Base-by-base conservation (phyloP, 2,329 filamentous ascomycete species). In the Paracoccidioides brasiliensis region DNA sequence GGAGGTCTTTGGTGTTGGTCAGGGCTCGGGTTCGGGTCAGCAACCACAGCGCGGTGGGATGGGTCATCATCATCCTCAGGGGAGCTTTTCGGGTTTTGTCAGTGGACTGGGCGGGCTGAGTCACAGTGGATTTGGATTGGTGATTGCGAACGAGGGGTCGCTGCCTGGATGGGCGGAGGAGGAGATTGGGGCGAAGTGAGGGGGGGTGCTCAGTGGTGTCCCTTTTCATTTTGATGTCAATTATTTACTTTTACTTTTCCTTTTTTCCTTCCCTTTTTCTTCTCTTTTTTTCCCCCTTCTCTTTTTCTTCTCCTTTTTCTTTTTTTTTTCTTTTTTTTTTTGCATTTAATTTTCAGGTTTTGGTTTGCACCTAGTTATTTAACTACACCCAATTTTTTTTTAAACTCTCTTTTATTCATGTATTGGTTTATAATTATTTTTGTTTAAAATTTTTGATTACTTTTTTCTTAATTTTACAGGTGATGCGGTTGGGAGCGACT, bases 81-180 rank as follows among this genome's bases (percentile, higher is more conserved):
- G 69, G 60, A 80, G 77, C 55, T 82, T 82, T 61, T 79, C 77
- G 9, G 79, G 80, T 63, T 75, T 83, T 62, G 78, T 77, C 58
- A 78, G 78, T 38, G 80, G 78, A 5, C 74, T 83, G 22, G 78
- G 79, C 57, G 80, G 80, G 15, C 76, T 81, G 56, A 78, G 77
- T 60, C 79, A 79, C 59, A 73, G 72, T 56, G 76, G 76, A 22
- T 83, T 80, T 62, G 80, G 80, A 28, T 72, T 84, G 50, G 80
- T 80, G 40, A 80, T 83, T 57, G 75, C 79, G 59, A 78, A 76
- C 58, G 79, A 81, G 60, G 76, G 73, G 43, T 78, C 76, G 46
- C 72, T 83, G 55, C 78, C 78, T 14, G 81, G 80, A 53, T 84
- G 81, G 80, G 80, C 79, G 56, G 80, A 84, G 68, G 80, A 83